phyloP scores from a whole-genome alignment of 176 grass and related monocot species.

The Zea mays region Zm-B73-REFERENCE-NAM-5.0 NC_050098.1:177694501-177695000 shows the following conservation, averaged over 20 bases:
- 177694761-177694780: conserved; percentile 72
- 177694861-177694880: conserved; percentile 73
- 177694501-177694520: conserved; percentile 39
- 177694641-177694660: not conserved
- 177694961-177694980: conserved; percentile 46
- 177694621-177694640: not conserved
- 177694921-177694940: conserved; percentile 55
- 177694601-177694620: not conserved
- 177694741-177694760: conserved; percentile 78
- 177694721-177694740: not conserved
- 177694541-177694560: conserved; percentile 19
- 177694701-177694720: not conserved
- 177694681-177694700: conserved; percentile 31
- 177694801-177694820: conserved; percentile 98
- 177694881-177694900: conserved; percentile 46
- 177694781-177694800: conserved; percentile 84
- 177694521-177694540: conserved; percentile 19
- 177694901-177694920: conserved; percentile 58
- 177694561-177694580: not conserved
- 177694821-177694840: conserved; percentile 70
- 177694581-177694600: not conserved
- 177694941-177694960: conserved; percentile 35
- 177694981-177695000: conserved; percentile 29
- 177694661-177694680: conserved; percentile 34
- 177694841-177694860: conserved; percentile 82